phyloP scores from a whole-genome alignment of 75 land plant genomes.

The Cunninghamia lanceolata region DNA sequence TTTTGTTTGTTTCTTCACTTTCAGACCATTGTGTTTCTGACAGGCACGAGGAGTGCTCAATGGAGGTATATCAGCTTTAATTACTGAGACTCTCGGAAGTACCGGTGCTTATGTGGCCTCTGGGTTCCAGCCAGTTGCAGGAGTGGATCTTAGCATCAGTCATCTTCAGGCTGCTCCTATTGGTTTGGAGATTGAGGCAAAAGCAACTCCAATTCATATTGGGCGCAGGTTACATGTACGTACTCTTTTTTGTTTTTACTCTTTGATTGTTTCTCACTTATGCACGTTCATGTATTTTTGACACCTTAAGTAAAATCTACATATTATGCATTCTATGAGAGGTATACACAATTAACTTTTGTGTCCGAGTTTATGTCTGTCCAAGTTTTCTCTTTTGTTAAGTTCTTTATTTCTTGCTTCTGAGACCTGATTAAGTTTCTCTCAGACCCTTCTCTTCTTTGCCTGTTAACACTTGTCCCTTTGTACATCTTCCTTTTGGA shows the following conservation, averaged over 20 bases:
- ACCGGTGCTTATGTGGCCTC: conserved; percentile 33
- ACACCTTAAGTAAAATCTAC: background rate
- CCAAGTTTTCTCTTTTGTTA: background rate
- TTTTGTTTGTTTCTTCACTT: background rate
- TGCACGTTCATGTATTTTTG: background rate
- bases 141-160: conserved; percentile 38
- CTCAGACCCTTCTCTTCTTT: background rate
- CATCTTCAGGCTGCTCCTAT: conserved; percentile 29
- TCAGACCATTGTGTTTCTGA: background rate
- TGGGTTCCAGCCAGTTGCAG: conserved; percentile 30
- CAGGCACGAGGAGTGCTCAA: conserved; percentile 43
- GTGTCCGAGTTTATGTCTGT: background rate
- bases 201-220: conserved; percentile 25
- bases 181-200: conserved; percentile 30
- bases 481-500: background rate
- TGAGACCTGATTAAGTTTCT: background rate
- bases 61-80: conserved; percentile 43
- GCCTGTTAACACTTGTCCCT: background rate
- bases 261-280: background rate
- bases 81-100: conserved; percentile 46
- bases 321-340: background rate
- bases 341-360: background rate
- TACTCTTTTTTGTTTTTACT: background rate
- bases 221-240: conserved; percentile 38
- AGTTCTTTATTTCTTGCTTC: background rate